These are phyloP conservation scores for Lotmaria passim DNA, from an alignment of 208 protist genomes.

Conservation along the genomic window DNA sequence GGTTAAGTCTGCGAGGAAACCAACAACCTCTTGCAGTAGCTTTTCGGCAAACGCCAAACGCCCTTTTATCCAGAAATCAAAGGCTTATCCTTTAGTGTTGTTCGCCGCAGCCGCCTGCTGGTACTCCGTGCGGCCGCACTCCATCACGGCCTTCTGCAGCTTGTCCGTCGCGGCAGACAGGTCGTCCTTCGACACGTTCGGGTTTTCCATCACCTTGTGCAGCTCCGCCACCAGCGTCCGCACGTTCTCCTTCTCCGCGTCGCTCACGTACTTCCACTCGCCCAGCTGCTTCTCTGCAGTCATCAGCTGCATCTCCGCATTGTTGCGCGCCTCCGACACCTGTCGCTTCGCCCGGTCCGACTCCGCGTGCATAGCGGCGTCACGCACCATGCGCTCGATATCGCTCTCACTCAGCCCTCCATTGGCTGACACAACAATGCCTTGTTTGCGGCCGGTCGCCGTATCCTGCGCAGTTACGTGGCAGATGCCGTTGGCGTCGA, in stretches of 20 bases:
- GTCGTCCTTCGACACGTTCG: constrained; percentile 73
- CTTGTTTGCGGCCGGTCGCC: constrained; percentile 94
- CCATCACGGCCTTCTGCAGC: constrained; percentile 89
- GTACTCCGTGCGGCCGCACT: constrained; percentile 78
- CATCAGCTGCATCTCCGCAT: constrained; percentile 71
- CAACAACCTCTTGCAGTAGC: no score
- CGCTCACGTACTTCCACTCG: constrained; percentile 89
- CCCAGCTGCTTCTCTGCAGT: constrained; percentile 77
- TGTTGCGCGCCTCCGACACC: constrained; percentile 86
- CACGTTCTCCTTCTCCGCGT: constrained; percentile 75
- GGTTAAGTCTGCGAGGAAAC: no score
- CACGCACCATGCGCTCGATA: constrained; percentile 90
- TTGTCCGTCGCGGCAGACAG: constrained; percentile 56
- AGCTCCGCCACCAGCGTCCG: constrained; percentile 54
- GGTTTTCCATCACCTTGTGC: constrained; percentile 72
- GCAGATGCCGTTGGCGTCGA: constrained; percentile 98
- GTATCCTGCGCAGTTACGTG: constrained; percentile 98
- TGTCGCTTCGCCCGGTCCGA: constrained; percentile 75
- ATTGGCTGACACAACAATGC: constrained; percentile 95
- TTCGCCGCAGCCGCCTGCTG: constrained; percentile 74
- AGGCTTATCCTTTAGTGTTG: constrained; percentile 17
- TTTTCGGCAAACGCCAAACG: no score
- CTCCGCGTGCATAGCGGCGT: constrained; percentile 83
- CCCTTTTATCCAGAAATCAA: not conserved
- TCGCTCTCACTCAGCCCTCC: constrained; percentile 82